These are phyloP conservation scores for Thecaphora thlaspeos DNA, from an alignment of 1,284 basidiomycete species.

Conservation along the genomic window DNA sequence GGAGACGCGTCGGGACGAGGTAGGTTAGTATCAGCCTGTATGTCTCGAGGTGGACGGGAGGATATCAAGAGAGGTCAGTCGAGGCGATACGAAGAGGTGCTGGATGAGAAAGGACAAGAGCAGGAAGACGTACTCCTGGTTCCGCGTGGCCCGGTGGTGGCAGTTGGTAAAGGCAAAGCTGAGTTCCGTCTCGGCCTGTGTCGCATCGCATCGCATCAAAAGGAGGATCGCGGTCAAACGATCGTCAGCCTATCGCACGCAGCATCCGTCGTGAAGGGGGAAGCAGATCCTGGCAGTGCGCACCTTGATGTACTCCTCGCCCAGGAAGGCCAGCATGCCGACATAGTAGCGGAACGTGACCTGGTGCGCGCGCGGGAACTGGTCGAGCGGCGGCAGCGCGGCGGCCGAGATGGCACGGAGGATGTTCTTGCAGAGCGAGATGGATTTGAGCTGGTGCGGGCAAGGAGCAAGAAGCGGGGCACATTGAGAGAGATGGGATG, in stretches of 20 bases:
- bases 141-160: constrained; percentile 67
- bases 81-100: no score
- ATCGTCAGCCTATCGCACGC: no score
- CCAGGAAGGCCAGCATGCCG: constrained; percentile 88
- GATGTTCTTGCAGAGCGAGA: constrained; percentile 87
- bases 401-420: constrained; percentile 83
- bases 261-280: no score
- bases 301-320: constrained; percentile 71
- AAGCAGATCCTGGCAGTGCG: no score
- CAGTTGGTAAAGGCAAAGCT: constrained; percentile 79
- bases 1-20: constrained; percentile 80
- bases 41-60: no score
- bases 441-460: constrained; percentile 72
- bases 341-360: constrained; percentile 78
- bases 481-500: no score
- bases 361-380: constrained; percentile 81
- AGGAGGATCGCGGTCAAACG: no score
- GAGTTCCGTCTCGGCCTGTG: constrained; percentile 76
- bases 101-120: no score
- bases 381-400: constrained; percentile 74
- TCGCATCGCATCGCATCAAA: not conserved
- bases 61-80: no score
- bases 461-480: no score
- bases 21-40: constrained; percentile 81
- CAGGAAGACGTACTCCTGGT: constrained; percentile 81